phyloP scores from a whole-genome alignment of 2,329 filamentous ascomycete genomes.

The Xylariaceae sp. region DNA sequence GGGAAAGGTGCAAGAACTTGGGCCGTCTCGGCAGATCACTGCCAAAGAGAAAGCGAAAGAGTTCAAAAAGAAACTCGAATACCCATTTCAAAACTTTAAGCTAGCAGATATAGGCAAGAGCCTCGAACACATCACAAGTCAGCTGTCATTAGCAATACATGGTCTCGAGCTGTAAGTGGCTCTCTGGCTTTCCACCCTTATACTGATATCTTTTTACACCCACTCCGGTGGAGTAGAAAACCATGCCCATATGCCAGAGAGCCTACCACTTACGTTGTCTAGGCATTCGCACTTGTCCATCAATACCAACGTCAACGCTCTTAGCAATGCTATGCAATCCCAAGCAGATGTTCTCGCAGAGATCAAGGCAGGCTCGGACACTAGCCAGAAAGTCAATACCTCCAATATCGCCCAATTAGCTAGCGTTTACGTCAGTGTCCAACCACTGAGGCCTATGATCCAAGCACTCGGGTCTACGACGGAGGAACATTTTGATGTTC shows the following conservation, averaged over 20 bases:
- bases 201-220: neutral
- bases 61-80: constrained; percentile 16
- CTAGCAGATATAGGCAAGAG: constrained; percentile 14
- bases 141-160: constrained; percentile 14
- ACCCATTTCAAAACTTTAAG: neutral
- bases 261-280: neutral
- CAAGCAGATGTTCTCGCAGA: neutral
- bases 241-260: neutral
- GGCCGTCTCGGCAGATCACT: neutral
- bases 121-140: constrained; percentile 2
- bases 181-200: neutral
- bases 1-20: constrained; percentile 2
- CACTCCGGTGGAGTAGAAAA: neutral
- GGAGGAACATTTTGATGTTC: neutral
- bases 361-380: neutral
- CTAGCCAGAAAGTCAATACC: neutral
- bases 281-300: neutral
- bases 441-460: neutral
- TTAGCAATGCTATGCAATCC: neutral
- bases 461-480: neutral
- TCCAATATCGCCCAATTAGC: constrained; percentile 1
- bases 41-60: constrained; percentile 20
- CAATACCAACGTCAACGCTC: neutral
- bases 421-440: neutral
- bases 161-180: constrained; percentile 16